Percentiles rank a stretch among this genome's conserved stretches.
Evolutionary conservation across 768 basidiomycete species (phyloP).

Genomic region (Scleroderma bovista): DNA sequence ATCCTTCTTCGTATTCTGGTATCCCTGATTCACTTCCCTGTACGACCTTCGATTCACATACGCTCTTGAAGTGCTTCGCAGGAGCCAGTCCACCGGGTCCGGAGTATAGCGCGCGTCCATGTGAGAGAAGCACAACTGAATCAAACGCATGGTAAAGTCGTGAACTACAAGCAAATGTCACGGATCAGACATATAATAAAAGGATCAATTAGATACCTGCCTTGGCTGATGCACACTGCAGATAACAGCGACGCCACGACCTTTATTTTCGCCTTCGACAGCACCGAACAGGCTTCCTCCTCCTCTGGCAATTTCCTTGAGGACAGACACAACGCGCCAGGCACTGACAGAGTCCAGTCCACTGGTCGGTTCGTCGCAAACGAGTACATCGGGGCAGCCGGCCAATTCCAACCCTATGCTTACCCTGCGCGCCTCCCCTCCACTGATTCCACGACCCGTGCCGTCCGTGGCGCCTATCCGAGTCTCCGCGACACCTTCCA

Average conservation of each 20-base stretch:
- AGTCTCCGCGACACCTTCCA: conserved; percentile 60
- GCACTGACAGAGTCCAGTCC: conserved; percentile 89
- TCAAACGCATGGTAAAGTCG: conserved; percentile 85
- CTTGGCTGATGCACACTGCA: conserved; percentile 87
- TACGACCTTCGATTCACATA: conserved; percentile 26
- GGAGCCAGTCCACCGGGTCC: conserved; percentile 73
- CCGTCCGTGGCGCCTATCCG: conserved; percentile 64
- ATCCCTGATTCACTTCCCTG: conserved; percentile 30
- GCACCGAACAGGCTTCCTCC: conserved; percentile 21
- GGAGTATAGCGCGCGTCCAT: conserved; percentile 73
- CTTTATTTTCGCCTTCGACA: conserved; percentile 33
- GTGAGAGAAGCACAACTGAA: conserved; percentile 69
- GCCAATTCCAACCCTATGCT: conserved; percentile 89
- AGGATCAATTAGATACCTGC: conserved; percentile 29
- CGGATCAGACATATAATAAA: neutral
- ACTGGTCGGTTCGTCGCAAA: conserved; percentile 82
- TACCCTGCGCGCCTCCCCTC: conserved; percentile 87
- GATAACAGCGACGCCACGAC: conserved; percentile 73
- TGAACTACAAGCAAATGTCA: conserved; percentile 41
- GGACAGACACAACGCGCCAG: conserved; percentile 67
- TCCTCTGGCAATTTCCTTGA: conserved; percentile 65
- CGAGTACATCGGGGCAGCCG: conserved; percentile 75
- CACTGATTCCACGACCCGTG: conserved; percentile 78
- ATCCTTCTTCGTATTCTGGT: conserved; percentile 63
- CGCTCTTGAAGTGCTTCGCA: conserved; percentile 53